Percentiles rank a stretch among this genome's conserved stretches.
These are phyloP conservation scores for Pythium phragmitis DNA, from an alignment of 352 stramenopile genomes.

Conservation along the genomic window DNA sequence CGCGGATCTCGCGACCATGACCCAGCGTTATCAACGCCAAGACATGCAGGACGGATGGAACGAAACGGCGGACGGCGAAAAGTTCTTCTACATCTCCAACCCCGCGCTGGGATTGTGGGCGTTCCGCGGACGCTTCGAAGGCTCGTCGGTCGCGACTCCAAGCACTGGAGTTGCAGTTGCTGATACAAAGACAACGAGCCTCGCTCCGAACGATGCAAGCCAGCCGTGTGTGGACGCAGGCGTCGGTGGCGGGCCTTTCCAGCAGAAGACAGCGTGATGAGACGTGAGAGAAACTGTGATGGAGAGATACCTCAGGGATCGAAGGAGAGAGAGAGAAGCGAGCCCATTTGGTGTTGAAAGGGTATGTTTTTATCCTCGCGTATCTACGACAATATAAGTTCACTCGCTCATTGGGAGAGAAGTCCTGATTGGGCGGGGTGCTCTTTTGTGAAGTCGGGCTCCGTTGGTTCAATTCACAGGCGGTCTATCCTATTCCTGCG, in stretches of 20 bases:
- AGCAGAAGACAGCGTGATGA: conserved; percentile 8
- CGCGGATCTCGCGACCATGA: conserved; percentile 85
- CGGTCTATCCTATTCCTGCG: conserved; percentile 29
- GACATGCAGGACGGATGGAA: conserved; percentile 94
- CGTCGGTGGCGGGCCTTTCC: conserved; percentile 77
- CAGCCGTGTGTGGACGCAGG: conserved; percentile 65
- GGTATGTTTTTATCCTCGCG: conserved; percentile 7
- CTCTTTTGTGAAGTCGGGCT: conserved; percentile 12
- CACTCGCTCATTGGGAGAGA: conserved; percentile 14
- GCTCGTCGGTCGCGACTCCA: conserved; percentile 32
- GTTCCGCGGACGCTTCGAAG: conserved; percentile 78
- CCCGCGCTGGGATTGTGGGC: conserved; percentile 96
- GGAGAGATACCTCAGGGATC: not conserved
- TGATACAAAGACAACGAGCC: conserved; percentile 29
- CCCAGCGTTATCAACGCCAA: conserved; percentile 75
- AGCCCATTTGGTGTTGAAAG: not conserved
- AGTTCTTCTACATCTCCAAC: conserved; percentile 97
- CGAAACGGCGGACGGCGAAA: conserved; percentile 64
- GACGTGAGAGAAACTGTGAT: not conserved
- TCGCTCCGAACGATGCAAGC: conserved; percentile 39
- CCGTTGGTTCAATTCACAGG: conserved; percentile 23
- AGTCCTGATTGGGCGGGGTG: not conserved
- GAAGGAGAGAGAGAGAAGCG: not conserved
- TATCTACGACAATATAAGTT: conserved; percentile 33
- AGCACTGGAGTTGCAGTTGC: not conserved